Evolutionary conservation across 768 basidiomycete species (phyloP), one percentile per base, ranked within the genome.

Genomic region (Floccularia luteovirens): DNA sequence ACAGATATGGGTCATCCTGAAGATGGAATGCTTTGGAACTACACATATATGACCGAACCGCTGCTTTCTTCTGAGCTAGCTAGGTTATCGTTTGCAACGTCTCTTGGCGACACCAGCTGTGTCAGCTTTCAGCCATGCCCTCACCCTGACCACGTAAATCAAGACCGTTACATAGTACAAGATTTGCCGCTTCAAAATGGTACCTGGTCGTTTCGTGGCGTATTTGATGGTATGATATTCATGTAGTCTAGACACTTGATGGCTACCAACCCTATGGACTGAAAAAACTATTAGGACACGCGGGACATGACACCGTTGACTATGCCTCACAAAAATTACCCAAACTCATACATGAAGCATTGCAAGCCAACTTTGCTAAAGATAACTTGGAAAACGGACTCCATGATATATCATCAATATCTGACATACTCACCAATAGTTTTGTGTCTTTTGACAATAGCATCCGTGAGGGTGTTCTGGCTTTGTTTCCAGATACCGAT

Each of bases 121-220:
- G 59, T 72, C 22, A 58, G 64, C 13, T 60, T 77, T 34, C 74
- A 77, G 45, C 74, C 74, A 17, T 70, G 64, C 45, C 59, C 61
- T 1, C 54, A 64, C 24, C 66, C 63, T 13, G 57, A 59, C 24
- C 54, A 58, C 17, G 48, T 54, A 4, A 70, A 55, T 43, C 73
- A 77, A 48, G 75, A 77, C 52, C 63, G 75, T 14, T 63, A 59
- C 46, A 52, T 61, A 16, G 56, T 70, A 31, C 49, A 62, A 23
- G 57, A 71, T 34, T 70, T 68, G 67, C 38, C 44, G 5, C 43
- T 72, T 6, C 14, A 50, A 8, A 59, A 57, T 38, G 66, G 66
- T 4, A 56, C 46, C 12, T 75, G 72, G 71, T 48, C 53, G 2
- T 69, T 75, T 39, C 60, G 65, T 20, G 71, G 60, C 21, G 49